Evolutionary conservation across 345 rosid genomes (phyloP).

Genomic region (Melaleuca quinquenervia): DNA sequence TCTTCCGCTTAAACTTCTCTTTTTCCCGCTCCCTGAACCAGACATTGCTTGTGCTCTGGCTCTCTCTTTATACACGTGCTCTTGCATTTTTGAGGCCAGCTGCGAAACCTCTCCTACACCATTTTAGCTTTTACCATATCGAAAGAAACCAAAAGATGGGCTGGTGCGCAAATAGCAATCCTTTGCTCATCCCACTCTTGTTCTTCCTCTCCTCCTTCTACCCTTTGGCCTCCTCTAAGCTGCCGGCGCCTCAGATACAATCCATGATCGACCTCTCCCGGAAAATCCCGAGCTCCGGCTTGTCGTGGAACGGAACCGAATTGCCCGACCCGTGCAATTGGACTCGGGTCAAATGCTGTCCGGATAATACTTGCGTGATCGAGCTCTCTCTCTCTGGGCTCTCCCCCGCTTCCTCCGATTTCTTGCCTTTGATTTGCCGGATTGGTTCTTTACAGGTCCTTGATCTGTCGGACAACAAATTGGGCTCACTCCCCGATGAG

Average conservation of each 20-base stretch:
- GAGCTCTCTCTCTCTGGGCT: constrained; percentile 23
- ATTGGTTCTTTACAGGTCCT: constrained; percentile 46
- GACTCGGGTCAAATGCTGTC: constrained; percentile 41
- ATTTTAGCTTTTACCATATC: background rate
- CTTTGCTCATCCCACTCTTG: background rate
- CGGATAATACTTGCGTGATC: constrained; percentile 15
- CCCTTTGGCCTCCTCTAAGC: constrained; percentile 15
- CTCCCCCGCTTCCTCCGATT: constrained; percentile 21
- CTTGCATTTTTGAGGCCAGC: background rate
- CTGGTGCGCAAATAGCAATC: background rate
- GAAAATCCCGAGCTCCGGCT: constrained; percentile 1
- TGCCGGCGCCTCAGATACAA: constrained; percentile 17
- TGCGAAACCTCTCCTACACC: background rate
- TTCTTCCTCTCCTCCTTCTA: background rate
- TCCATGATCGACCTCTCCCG: constrained; percentile 31
- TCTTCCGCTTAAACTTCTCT: background rate
- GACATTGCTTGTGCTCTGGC: background rate
- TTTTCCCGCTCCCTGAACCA: background rate
- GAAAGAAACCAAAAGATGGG: background rate
- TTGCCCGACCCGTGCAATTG: constrained; percentile 45
- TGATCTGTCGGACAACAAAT: constrained; percentile 37
- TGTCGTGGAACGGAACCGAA: constrained; percentile 18
- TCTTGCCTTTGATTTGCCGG: constrained; percentile 36
- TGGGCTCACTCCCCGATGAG: constrained; percentile 34
- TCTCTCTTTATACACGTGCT: background rate